Conservation (phyloP, 352 stramenopile species). For the Discostella stelligera region DNA sequence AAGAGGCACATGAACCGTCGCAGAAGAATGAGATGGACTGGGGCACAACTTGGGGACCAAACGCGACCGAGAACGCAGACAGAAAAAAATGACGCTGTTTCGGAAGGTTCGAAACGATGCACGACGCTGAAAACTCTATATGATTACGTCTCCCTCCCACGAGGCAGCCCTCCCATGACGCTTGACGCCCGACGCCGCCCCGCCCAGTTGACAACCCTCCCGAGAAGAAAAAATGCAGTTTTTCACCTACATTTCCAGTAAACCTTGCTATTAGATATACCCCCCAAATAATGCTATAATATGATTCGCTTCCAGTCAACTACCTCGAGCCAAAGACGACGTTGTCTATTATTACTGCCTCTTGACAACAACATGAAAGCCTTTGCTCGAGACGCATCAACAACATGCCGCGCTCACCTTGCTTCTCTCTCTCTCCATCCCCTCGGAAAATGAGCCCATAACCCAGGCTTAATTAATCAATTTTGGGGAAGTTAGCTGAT, state of each 20-base stretch:
- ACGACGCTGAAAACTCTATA: not conserved
- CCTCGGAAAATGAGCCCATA: no score
- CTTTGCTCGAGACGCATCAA: no score
- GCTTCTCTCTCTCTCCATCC: no score
- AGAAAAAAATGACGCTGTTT: not conserved
- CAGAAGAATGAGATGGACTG: not conserved
- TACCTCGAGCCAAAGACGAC: not conserved
- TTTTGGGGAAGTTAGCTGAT: not conserved
- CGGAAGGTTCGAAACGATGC: not conserved
- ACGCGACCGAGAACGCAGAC: not conserved
- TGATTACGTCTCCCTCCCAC: not conserved
- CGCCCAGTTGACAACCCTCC: not conserved
- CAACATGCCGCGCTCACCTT: no score
- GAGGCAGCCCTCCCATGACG: not conserved
- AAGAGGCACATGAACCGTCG: not conserved
- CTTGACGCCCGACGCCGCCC: not conserved
- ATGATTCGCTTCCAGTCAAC: not conserved
- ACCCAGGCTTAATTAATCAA: not conserved
- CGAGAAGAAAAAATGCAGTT: not conserved
- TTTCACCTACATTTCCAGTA: constrained; percentile 7
- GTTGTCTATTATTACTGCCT: not conserved
- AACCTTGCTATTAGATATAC: not conserved
- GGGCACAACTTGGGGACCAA: not conserved
- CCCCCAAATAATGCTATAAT: not conserved
- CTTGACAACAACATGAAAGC: not conserved